Evolutionary conservation across 2,329 filamentous ascomycete genomes (phyloP).

Genomic region (Cladosporium sp.): DNA sequence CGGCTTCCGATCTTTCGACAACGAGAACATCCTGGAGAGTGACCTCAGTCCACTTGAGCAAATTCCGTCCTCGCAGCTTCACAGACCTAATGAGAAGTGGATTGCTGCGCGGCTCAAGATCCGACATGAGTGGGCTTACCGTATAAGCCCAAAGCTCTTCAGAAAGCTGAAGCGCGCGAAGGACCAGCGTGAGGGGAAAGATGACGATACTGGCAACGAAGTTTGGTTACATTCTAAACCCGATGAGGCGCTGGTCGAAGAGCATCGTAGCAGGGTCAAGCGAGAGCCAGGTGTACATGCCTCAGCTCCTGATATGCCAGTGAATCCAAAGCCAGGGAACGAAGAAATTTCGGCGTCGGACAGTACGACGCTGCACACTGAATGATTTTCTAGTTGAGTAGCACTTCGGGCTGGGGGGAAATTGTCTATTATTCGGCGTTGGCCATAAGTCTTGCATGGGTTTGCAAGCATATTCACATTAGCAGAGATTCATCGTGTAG

Average conservation of each 20-base stretch:
- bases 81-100: constrained; percentile 57
- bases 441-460: background rate
- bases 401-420: background rate
- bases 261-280: background rate
- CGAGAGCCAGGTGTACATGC: background rate
- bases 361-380: background rate
- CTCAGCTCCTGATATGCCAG: background rate
- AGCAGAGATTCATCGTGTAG: background rate
- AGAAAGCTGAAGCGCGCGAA: constrained; percentile 16
- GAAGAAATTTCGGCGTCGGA: background rate
- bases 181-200: constrained; percentile 14
- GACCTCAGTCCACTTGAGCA: constrained; percentile 41
- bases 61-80: constrained; percentile 48
- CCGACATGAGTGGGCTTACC: constrained; percentile 56
- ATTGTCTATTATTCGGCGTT: background rate
- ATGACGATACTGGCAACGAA: constrained; percentile 11
- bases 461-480: background rate
- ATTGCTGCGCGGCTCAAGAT: constrained; percentile 60
- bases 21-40: constrained; percentile 51
- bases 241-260: background rate
- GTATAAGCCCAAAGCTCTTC: constrained; percentile 48
- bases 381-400: background rate
- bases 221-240: constrained; percentile 13
- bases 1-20: constrained; percentile 53
- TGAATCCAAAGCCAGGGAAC: background rate